Evolutionary conservation across 140 eudicot species (phyloP), one percentile per base, ranked within the genome.

Genomic region (Senecio squalidus): DNA sequence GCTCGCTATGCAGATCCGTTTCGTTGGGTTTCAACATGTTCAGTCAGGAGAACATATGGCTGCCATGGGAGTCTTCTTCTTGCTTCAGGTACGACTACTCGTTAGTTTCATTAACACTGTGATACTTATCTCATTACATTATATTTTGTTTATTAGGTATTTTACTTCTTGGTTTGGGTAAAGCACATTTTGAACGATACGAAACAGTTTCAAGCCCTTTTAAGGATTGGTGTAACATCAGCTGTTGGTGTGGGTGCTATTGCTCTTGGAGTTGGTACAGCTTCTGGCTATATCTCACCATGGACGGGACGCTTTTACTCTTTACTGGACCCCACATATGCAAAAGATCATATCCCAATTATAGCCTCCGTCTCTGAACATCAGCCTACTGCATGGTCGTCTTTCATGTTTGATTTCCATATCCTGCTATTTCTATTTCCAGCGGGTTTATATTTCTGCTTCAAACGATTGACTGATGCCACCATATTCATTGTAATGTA

Each of bases 231-330:
- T 71, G 95, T 91, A 43, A 83, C 98, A 24, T 70, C 73, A 13
- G 88, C 98, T 30, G 79, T 91, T 26, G 83, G 70, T 67, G 57
- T 86, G 23, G 98, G 88, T 53, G 85, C 85, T 68, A 68, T 91
- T 54, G 96, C 96, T 45, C 74, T 91, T 39, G 98, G 95, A 58
- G 78, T 91, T 48, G 98, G 98, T 56, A 86, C 94, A 66, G 98
- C 96, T 36, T 91, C 98, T 60, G 98, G 96, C 13, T 91, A 86
- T 60, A 91, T 91, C 50, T 86, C 98, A n/a, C 98, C 98, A 41
- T 91, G 98, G 98, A 91, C 98, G 0, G 96, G 96, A 11, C 91
- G 98, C 69, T 91, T 91, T 77, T 91, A 91, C 89, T 91, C 98
- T 57, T 75, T 91, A 44, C 70, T 91, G 51, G 98, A 91, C 62